Base-by-base conservation (phyloP, 192 early-diverging fungal genomes). In the Coemansia sp. region DNA sequence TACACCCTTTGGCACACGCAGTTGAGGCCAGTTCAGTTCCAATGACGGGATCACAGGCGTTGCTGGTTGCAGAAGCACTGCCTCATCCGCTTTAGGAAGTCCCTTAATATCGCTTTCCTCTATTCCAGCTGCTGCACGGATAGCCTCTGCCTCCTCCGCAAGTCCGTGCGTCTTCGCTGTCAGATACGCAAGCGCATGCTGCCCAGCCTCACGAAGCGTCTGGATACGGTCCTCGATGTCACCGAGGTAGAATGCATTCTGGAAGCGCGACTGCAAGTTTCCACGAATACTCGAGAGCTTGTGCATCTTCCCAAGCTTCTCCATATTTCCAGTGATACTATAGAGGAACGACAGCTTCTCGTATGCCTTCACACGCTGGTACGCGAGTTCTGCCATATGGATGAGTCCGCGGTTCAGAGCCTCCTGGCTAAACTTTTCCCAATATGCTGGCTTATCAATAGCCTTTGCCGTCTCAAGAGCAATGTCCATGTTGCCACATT, bases 331-430 rank as follows among this genome's bases (percentile, higher is more conserved):
- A 9, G 92, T 95, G 62, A 92, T 88, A 48, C 96, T 83, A 79
- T 99, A 99, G 61, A 98, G 84, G 86, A 99, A 97, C 9, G 96
- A 97, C 49, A 99, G 89, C 19, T 90, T 84, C 74, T 98, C 95
- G 80, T 92, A 95, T 73, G 93, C 92, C 80, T 95, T 92, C 42
- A 89, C 84, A 47, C 94, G 90, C 75, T 98, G 96, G 69, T 97
- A 96, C 8, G 92, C 91, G 66, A 90, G 86, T 80, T 97, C 96
- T 9, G 95, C 90, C 66, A 95, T 88, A 85, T 91, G 76, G 6
- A 77, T 61, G 58, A 96, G 93, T 42, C 97, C 97, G 59, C 95
- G 94, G 21, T 90, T 88, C 52, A 97, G 83, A 11, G 97, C 94
- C 76, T 97, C 97, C 59, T 84, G 78, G 48, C 91, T 90, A 18